phyloP scores from a whole-genome alignment of 495 filamentous ascomycete species.

The Lophium mytilinum region DNA sequence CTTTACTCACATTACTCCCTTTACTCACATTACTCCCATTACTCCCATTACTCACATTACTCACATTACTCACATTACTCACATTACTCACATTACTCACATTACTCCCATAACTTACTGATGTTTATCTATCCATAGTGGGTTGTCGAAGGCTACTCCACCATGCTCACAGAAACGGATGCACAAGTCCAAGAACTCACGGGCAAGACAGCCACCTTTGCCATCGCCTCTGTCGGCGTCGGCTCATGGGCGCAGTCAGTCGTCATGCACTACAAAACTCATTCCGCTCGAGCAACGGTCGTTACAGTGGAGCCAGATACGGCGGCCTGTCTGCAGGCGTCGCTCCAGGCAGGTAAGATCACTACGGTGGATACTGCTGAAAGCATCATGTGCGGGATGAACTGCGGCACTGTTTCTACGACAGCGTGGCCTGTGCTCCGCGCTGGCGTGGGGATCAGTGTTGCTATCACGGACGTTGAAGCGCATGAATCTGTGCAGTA shows the following conservation, averaged over 20 bases:
- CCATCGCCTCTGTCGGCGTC: slow-evolving; percentile 55
- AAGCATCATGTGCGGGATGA: slow-evolving; percentile 62
- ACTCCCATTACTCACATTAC: too few species aligned
- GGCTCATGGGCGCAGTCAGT: slow-evolving; percentile 59
- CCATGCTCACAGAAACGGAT: slow-evolving; percentile 57
- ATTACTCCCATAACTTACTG: too few species aligned
- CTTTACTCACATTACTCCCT: too few species aligned
- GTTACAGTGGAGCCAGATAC: slow-evolving; percentile 57
- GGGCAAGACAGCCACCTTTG: slow-evolving; percentile 32
- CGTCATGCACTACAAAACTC: slow-evolving; percentile 47
- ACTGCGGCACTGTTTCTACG: slow-evolving; percentile 57
- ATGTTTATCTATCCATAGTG: slow-evolving; percentile 33
- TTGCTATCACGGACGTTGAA: slow-evolving; percentile 50
- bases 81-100: too few species aligned
- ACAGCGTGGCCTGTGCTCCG: slow-evolving; percentile 53
- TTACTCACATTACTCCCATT: too few species aligned
- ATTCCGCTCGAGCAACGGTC: slow-evolving; percentile 29
- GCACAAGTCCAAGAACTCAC: slow-evolving; percentile 36
- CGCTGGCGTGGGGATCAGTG: slow-evolving; percentile 47
- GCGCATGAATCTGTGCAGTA: slow-evolving; percentile 45
- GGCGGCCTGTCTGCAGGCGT: slow-evolving; percentile 50
- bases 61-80: too few species aligned
- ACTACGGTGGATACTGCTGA: slow-evolving; percentile 40
- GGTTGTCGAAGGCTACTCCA: slow-evolving; percentile 67
- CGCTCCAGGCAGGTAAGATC: slow-evolving; percentile 40